Conservation (phyloP, 805 yeast species). For the Debaryomyces hansenii region DNA sequence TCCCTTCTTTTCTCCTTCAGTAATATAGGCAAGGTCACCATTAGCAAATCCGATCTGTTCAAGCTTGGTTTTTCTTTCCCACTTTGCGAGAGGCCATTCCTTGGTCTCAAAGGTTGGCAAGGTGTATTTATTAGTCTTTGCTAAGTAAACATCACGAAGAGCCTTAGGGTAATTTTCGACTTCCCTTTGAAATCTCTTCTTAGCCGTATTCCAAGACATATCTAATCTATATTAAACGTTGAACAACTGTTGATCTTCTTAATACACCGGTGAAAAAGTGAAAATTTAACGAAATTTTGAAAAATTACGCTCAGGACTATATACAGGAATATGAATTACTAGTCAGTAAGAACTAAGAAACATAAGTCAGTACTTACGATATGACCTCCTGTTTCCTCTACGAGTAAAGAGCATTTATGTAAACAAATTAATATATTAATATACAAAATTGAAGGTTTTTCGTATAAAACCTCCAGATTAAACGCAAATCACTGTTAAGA, state of each 20-base stretch:
- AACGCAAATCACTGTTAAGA: neutral
- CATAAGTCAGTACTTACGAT: too few species aligned
- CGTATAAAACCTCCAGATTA: neutral
- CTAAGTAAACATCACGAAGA: slow-evolving; percentile 25
- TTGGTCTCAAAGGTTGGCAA: slow-evolving; percentile 37
- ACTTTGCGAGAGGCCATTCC: slow-evolving; percentile 18
- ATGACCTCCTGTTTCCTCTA: too few species aligned
- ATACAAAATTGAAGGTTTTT: neutral
- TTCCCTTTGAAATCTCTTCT: slow-evolving; percentile 37
- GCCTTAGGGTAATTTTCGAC: slow-evolving; percentile 31
- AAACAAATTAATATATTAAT: neutral
- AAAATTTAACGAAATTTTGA: neutral
- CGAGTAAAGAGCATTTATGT: neutral
- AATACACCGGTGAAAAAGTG: neutral
- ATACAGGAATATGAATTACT: neutral
- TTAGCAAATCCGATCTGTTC: slow-evolving; percentile 62
- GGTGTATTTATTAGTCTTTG: slow-evolving; percentile 21
- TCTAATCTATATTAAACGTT: slow-evolving; percentile 1
- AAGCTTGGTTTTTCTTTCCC: slow-evolving; percentile 41
- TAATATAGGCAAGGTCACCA: slow-evolving; percentile 77
- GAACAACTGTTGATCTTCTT: neutral
- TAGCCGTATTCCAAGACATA: slow-evolving; percentile 34
- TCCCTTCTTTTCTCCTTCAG: slow-evolving; percentile 73
- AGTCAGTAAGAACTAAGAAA: too few species aligned
- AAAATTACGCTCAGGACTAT: neutral